A percentile compares a stretch with the other conserved stretches of the same genome.
Evolutionary conservation across 2,329 filamentous ascomycete species (phyloP).

Genomic region (Exophiala spinifera): DNA sequence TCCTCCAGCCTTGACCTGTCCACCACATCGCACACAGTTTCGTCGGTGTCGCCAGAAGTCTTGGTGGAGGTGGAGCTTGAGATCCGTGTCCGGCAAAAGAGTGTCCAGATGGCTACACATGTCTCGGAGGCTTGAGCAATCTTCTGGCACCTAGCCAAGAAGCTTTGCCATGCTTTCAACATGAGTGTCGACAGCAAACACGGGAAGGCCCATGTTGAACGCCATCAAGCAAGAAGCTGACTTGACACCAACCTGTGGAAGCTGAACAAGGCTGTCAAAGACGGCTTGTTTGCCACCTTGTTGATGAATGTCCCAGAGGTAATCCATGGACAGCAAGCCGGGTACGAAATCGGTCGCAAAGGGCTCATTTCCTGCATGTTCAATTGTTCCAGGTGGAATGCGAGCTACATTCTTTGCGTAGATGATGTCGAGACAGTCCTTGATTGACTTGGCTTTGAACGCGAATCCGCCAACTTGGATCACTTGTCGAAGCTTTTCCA

Average conservation of each 20-base stretch:
- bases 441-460: constrained; percentile 16
- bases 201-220: constrained; percentile 61
- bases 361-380: constrained; percentile 15
- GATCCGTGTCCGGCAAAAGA: constrained; percentile 53
- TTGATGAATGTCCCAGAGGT: constrained; percentile 16
- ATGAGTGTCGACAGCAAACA: constrained; percentile 65
- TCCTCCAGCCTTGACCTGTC: constrained; percentile 58
- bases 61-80: constrained; percentile 63
- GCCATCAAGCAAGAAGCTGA: constrained; percentile 62
- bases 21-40: constrained; percentile 55
- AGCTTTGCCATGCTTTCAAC: constrained; percentile 62
- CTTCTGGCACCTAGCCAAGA: constrained; percentile 59
- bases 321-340: constrained; percentile 29
- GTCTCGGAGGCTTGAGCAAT: constrained; percentile 28
- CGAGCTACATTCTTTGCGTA: constrained; percentile 13
- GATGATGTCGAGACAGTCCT: constrained; percentile 17
- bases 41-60: constrained; percentile 62
- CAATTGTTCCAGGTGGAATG: constrained; percentile 5
- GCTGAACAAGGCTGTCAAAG: constrained; percentile 19
- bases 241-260: constrained; percentile 60
- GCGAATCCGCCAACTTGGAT: constrained; percentile 18
- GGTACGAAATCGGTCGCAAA: constrained; percentile 25
- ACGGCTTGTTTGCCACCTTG: constrained; percentile 22
- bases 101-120: constrained; percentile 53
- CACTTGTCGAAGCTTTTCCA: constrained; percentile 15